Percentiles rank a stretch among this genome's conserved stretches.
These are phyloP conservation scores for Candida succiphila DNA, from an alignment of 805 yeast genomes.

Conservation along the genomic window DNA sequence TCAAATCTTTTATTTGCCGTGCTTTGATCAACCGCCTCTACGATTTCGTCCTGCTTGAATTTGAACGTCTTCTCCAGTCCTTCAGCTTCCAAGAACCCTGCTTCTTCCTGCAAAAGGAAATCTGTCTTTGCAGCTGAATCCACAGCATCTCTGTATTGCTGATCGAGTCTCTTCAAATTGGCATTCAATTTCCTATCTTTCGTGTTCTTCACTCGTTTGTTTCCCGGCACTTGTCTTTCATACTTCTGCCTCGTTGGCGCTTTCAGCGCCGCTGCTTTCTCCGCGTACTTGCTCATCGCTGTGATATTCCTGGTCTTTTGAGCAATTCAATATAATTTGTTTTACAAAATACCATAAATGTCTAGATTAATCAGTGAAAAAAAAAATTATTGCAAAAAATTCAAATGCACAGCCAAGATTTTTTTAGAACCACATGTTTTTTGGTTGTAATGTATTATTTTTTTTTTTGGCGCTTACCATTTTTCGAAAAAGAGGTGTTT, in stretches of 20 bases:
- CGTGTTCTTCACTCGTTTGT: slow-evolving; percentile 21
- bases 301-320: not conserved
- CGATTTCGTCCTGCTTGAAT: slow-evolving; percentile 73
- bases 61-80: slow-evolving; percentile 90
- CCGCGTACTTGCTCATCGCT: not conserved
- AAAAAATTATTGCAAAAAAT: too few relatives aligned
- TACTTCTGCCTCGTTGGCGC: slow-evolving; percentile 2
- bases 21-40: slow-evolving; percentile 60
- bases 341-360: too few relatives aligned
- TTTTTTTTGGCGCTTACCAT: too few relatives aligned
- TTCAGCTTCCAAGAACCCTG: slow-evolving; percentile 86
- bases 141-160: slow-evolving; percentile 69
- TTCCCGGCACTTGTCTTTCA: slow-evolving; percentile 7
- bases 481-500: too few relatives aligned
- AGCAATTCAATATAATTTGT: too few relatives aligned
- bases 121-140: slow-evolving; percentile 81
- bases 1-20: slow-evolving; percentile 72
- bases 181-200: slow-evolving; percentile 57
- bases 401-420: too few relatives aligned
- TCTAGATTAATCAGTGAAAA: too few relatives aligned
- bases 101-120: slow-evolving; percentile 71
- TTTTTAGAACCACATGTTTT: too few relatives aligned
- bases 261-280: not conserved
- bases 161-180: slow-evolving; percentile 57
- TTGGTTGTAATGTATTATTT: too few relatives aligned